Evolutionary conservation across 2,329 filamentous ascomycete genomes (phyloP), one percentile per base, ranked within the genome.

Genomic region (Xylariaceae sp.): DNA sequence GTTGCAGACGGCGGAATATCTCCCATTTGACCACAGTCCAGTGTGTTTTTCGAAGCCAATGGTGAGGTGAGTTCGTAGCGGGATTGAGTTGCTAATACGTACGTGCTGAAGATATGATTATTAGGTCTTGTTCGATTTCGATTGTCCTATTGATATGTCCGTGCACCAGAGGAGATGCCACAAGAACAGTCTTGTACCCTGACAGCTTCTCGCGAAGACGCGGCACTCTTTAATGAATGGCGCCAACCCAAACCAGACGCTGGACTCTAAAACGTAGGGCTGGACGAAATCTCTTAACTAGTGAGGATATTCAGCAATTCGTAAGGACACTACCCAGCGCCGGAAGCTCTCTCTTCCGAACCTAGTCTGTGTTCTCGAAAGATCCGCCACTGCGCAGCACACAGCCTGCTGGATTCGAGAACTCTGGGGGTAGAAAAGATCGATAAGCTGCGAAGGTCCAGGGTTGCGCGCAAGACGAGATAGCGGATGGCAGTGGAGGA

Each of bases 11-110:
- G 57, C 56, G 67, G 64, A 63, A 67, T 61, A 68, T 74, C 72
- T 67, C 72, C 71, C 74, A 76, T 76, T 69, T 61, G 59, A 49
- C 53, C 56, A 24, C 17, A 19, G 16, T n/a, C 6, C 11, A 41
- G 3, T 4, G 2, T 23, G 9, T 19, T 16, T 24, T 59, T 57
- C 34, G 48, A 53, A 46, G 21, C 7, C 24, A 33, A 33, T 5
- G 34, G 17, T 41, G 41, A 45, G 11, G 28, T 29, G 23, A 37
- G 43, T 48, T 51, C 37, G 56, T 29, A 39, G 26, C 28, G 16
- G 46, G 29, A 43, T 56, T 31, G 53, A 40, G 49, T 57, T 36
- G 51, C 41, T 41, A 28, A 31, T 41, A 21, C 29, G 28, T 11
- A 39, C 21, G 21, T 19, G 44, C 36, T 48, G 55, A 36, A 31